Percentiles rank a stretch among this genome's conserved stretches.
These are phyloP conservation scores for Lachancea meyersii DNA, from an alignment of 805 yeast genomes.

Conservation along the genomic window DNA sequence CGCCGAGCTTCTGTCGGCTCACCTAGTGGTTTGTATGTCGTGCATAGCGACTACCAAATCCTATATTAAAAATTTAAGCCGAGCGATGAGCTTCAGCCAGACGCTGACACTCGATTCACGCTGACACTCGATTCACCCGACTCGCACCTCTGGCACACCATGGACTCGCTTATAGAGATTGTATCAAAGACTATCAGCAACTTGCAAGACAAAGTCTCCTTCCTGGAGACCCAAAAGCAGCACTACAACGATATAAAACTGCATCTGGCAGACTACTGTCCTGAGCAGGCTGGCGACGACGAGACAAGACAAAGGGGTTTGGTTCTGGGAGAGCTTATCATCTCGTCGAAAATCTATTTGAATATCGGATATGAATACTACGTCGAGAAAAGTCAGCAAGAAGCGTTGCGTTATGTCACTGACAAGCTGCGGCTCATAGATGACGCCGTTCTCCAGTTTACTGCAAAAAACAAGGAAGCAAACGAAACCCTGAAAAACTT, in stretches of 20 bases:
- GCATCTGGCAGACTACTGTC: slow-evolving; percentile 8
- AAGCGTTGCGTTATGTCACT: slow-evolving; percentile 22
- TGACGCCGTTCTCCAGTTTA: slow-evolving; percentile 39
- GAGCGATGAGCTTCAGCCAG: too few relatives aligned
- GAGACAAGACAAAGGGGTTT: slow-evolving; percentile 16
- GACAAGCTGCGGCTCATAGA: slow-evolving; percentile 27
- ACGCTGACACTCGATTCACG: too few relatives aligned
- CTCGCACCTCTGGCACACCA: neutral
- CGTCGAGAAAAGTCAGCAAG: slow-evolving; percentile 23
- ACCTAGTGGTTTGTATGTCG: too few relatives aligned
- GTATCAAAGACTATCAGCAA: slow-evolving; percentile 20
- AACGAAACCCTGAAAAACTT: slow-evolving; percentile 29
- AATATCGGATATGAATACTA: slow-evolving; percentile 32
- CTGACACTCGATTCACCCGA: too few relatives aligned
- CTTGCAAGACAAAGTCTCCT: slow-evolving; percentile 21
- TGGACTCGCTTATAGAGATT: slow-evolving; percentile 17
- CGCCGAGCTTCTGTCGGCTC: too few relatives aligned
- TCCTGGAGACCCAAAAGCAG: slow-evolving; percentile 24
- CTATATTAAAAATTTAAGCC: too few relatives aligned
- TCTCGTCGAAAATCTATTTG: slow-evolving; percentile 21
- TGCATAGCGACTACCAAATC: too few relatives aligned
- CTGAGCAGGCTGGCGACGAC: slow-evolving; percentile 5
- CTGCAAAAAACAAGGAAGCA: slow-evolving; percentile 37
- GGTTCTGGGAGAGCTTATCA: slow-evolving; percentile 28
- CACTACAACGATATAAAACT: slow-evolving; percentile 21